A percentile compares a stretch with the other conserved stretches of the same genome.
Conservation (phyloP, 2,329 filamentous ascomycete species). For the Trichoderma citrinoviride region DNA sequence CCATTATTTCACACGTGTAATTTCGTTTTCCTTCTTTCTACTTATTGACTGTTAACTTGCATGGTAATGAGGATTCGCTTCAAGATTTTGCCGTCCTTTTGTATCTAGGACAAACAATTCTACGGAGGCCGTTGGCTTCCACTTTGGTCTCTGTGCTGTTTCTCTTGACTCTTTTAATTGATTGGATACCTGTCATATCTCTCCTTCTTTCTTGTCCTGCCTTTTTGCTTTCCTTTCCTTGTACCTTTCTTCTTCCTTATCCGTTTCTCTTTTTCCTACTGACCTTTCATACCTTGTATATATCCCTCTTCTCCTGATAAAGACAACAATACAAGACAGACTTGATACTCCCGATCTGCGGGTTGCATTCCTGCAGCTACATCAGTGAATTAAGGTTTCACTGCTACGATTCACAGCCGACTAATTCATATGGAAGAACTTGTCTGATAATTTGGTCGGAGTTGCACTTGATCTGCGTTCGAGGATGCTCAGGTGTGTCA, state of each 20-base stretch:
- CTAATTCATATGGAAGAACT: too few relatives aligned
- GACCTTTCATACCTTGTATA: not conserved
- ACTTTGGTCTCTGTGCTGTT: not conserved
- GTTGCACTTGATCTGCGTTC: too few relatives aligned
- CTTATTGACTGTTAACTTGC: constrained; percentile 22
- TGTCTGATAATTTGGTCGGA: too few relatives aligned
- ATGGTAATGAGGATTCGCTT: constrained; percentile 20
- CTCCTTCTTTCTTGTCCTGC: not conserved
- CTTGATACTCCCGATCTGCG: too few relatives aligned
- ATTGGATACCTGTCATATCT: not conserved
- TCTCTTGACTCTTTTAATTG: not conserved
- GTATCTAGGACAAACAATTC: constrained; percentile 18
- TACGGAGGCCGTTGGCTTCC: not conserved
- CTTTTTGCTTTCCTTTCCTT: not conserved
- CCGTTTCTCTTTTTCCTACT: not conserved
- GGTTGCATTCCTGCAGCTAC: too few relatives aligned
- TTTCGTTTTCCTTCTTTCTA: constrained; percentile 24
- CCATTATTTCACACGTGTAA: constrained; percentile 26
- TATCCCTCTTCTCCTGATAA: not conserved
- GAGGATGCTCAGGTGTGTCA: too few relatives aligned
- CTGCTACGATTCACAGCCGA: too few relatives aligned
- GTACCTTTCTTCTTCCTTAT: not conserved
- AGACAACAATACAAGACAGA: too few relatives aligned
- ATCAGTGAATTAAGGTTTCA: too few relatives aligned
- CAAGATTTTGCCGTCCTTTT: constrained; percentile 17